These are phyloP conservation scores for Salpingoeca rosetta DNA, from an alignment of 78 protist genomes.

Conservation along the genomic window DNA sequence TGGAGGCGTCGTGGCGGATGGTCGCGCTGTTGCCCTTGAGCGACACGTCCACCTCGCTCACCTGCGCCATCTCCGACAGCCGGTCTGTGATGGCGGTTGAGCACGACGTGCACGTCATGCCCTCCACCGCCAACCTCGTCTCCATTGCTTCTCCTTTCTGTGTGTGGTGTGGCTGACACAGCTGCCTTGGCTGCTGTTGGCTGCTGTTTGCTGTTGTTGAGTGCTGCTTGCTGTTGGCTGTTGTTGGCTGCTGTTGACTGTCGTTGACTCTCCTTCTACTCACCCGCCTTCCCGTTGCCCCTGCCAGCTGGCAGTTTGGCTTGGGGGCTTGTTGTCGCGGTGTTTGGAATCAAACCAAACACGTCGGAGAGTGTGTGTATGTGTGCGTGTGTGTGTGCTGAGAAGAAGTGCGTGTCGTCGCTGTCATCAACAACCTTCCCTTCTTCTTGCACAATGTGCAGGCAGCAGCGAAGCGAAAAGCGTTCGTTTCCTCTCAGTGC, in stretches of 20 bases:
- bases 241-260: neutral
- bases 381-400: too few relatives aligned
- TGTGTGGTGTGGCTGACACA: too few relatives aligned
- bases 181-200: neutral
- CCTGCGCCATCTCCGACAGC: neutral
- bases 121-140: slow-evolving; percentile 1
- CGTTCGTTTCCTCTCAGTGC: too few relatives aligned
- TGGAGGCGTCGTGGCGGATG: neutral
- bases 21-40: too few relatives aligned
- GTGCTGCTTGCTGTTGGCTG: neutral
- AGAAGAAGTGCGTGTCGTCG: too few relatives aligned
- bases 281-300: neutral
- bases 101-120: slow-evolving; percentile 60
- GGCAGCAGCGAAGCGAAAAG: too few relatives aligned
- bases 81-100: slow-evolving; percentile 22
- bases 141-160: too few relatives aligned
- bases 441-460: too few relatives aligned
- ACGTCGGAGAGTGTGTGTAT: too few relatives aligned
- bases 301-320: neutral
- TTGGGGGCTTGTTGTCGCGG: too few relatives aligned
- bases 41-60: neutral
- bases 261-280: neutral
- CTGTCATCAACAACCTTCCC: too few relatives aligned
- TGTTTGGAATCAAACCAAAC: too few relatives aligned
- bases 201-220: neutral